Evolutionary conservation across 108 stramenopile genomes (phyloP).

Genomic region (Conticribra weissflogii): DNA sequence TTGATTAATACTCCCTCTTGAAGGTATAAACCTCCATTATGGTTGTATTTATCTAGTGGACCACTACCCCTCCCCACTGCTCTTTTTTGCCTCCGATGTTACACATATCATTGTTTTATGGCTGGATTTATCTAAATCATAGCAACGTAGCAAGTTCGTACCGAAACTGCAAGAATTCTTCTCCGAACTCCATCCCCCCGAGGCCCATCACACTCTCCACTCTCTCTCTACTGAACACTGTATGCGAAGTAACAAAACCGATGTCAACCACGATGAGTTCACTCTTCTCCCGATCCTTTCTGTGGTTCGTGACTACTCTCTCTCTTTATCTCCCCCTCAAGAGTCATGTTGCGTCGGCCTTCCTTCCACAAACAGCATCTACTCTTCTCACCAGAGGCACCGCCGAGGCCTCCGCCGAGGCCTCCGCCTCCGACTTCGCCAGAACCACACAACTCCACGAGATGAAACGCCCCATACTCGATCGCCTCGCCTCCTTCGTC

Average conservation of each 20-base stretch:
- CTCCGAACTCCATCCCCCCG: neutral
- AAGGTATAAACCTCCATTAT: too few species aligned
- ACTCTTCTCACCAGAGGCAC: too few species aligned
- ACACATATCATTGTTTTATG: too few species aligned
- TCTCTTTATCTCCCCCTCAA: neutral
- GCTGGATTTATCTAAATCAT: too few species aligned
- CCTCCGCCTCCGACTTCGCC: neutral
- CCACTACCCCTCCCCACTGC: too few species aligned
- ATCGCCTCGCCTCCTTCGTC: conserved; percentile 51
- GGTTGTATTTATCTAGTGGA: too few species aligned
- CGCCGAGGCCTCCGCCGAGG: neutral
- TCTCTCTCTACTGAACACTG: neutral
- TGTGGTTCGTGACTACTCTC: neutral
- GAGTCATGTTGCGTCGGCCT: conserved; percentile 2
- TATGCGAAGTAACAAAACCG: neutral
- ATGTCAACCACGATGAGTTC: neutral
- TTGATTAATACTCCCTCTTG: too few species aligned
- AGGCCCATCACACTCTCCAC: neutral
- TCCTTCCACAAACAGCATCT: conserved; percentile 8
- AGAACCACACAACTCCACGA: conserved; percentile 24
- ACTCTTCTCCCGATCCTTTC: neutral
- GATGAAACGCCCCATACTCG: conserved; percentile 71
- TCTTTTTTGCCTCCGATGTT: too few species aligned
- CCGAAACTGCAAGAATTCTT: too few species aligned
- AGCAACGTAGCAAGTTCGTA: too few species aligned